These are phyloP conservation scores for Ceratocystis huliohia DNA, from an alignment of 2,329 filamentous ascomycete species.

Conservation along the genomic window DNA sequence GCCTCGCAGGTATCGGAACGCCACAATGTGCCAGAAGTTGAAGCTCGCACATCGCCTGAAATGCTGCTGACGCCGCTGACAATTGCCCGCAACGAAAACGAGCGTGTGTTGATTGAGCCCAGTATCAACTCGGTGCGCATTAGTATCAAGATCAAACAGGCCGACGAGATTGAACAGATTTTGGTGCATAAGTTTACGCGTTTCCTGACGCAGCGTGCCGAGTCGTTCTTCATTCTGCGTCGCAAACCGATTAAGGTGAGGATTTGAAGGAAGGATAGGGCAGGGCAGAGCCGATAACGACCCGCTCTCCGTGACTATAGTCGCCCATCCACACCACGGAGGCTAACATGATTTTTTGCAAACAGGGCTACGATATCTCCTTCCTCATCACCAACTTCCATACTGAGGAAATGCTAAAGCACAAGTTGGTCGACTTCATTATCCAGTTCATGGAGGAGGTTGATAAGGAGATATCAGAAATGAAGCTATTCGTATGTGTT, in stretches of 20 bases:
- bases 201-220: constrained; percentile 89
- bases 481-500: constrained; percentile 90
- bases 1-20: constrained; percentile 92
- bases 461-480: constrained; percentile 98
- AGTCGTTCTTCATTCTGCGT: constrained; percentile 91
- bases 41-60: constrained; percentile 85
- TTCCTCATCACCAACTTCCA: constrained; percentile 99
- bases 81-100: constrained; percentile 90
- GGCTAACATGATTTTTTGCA: constrained; percentile 1
- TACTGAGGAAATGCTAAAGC: constrained; percentile 96
- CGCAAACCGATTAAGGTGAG: constrained; percentile 71
- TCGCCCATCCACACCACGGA: background rate
- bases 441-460: constrained; percentile 99
- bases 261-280: background rate
- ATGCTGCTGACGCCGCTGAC: constrained; percentile 83
- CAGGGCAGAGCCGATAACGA: background rate
- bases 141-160: constrained; percentile 98
- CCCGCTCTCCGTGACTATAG: constrained; percentile 39
- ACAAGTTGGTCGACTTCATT: constrained; percentile 97
- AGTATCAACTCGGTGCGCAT: constrained; percentile 94
- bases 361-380: constrained; percentile 79
- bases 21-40: constrained; percentile 96
- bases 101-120: constrained; percentile 89
- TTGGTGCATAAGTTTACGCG: constrained; percentile 96
- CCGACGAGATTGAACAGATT: constrained; percentile 96